Evolutionary conservation across 768 basidiomycete species (phyloP), one percentile per base, ranked within the genome.

Genomic region (Clathrus columnatus): DNA sequence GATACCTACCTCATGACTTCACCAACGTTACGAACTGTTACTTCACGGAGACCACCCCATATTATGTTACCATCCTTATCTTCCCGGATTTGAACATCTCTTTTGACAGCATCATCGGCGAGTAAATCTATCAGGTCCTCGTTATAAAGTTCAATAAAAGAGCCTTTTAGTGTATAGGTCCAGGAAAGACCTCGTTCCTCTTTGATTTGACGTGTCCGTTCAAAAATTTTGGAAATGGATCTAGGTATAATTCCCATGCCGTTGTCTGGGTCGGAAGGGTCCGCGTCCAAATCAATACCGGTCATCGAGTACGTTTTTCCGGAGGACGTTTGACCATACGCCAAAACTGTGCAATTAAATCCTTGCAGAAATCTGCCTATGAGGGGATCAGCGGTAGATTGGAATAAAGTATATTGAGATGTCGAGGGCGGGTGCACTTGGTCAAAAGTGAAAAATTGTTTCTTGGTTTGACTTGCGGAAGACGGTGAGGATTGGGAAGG

Each of bases 251-350:
- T 92, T 43, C 96, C 96, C 81, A 93, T 91, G 64, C 81, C 81
- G 66, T 87, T 90, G 64, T 77, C 77, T 53, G 86, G 78, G 67
- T 89, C 87, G n/a, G 79, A 78, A 59, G 85, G 87, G 74, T 92
- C 87, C 36, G 83, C 80, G 60, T 94, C 91, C 42, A 95, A 78
- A 72, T 95, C 92, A 51, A 91, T 75, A 50, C 95, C 95, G 27
- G 95, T 94, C 96, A 98, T 98, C 43, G 95, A 92, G 69, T 91
- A 93, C 0, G 91, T 93, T 72, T 99, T 99, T 56, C 95, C 95
- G 61, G 89, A 92, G 61, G 88, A 90, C 1, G 95, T 97, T 69
- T 97, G 95, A 32, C 95, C 95, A 70, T 99, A 99, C 50, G 96
- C 96, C 61, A 99, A 82, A 54, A 98, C 87, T 10, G 96, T 99